These are phyloP conservation scores for Bretziella fagacearum DNA, from an alignment of 2,329 filamentous ascomycete genomes.

Conservation along the genomic window DNA sequence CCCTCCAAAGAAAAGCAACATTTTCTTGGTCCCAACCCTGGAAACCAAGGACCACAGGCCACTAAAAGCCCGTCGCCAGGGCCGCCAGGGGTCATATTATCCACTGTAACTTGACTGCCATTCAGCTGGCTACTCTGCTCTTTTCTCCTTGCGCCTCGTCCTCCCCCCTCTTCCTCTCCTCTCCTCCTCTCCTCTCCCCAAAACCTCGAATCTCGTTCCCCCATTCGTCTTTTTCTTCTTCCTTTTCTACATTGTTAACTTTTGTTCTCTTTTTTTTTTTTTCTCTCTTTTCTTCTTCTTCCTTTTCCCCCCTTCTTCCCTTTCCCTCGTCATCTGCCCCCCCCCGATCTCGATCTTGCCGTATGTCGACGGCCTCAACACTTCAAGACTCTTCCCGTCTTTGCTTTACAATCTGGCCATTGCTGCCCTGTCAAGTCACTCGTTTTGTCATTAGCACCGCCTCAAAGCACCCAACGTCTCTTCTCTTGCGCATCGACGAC, in stretches of 20 bases:
- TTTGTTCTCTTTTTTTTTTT: conserved; percentile 7
- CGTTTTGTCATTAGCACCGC: conserved; percentile 4
- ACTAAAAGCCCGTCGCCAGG: neutral
- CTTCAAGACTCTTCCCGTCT: neutral
- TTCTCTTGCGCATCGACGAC: conserved; percentile 1
- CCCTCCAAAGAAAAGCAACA: neutral
- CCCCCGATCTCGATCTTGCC: conserved; percentile 2
- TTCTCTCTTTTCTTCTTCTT: conserved; percentile 8
- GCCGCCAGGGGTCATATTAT: neutral
- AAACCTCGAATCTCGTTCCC: conserved; percentile 1
- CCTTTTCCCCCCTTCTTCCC: conserved; percentile 1
- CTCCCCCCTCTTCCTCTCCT: neutral
- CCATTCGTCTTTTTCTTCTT: neutral
- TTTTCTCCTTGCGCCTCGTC: neutral
- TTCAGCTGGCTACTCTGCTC: neutral
- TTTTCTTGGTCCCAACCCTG: neutral
- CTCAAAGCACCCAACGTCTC: neutral
- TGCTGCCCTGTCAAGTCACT: conserved; percentile 10
- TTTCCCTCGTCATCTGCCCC: conserved; percentile 11
- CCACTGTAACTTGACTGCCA: neutral
- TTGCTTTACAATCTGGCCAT: neutral
- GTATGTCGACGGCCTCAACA: conserved; percentile 1
- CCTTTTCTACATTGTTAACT: neutral
- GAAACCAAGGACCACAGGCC: neutral
- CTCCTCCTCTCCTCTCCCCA: neutral